These are phyloP conservation scores for Zalaria obscura DNA, from an alignment of 2,329 filamentous ascomycete species.

Conservation along the genomic window DNA sequence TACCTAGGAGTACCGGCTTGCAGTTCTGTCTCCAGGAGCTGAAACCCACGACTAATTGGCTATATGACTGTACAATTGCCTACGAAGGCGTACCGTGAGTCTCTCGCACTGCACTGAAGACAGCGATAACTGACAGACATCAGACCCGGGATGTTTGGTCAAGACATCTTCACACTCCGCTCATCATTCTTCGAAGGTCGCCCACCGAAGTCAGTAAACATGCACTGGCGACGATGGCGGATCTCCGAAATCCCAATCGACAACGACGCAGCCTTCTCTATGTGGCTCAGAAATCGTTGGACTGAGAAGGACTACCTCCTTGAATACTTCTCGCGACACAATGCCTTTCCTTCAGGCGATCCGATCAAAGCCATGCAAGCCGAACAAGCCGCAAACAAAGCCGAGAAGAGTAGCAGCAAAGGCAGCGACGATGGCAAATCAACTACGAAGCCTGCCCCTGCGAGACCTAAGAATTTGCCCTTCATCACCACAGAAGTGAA, in stretches of 20 bases:
- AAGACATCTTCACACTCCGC: constrained; percentile 69
- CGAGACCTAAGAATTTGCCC: constrained; percentile 18
- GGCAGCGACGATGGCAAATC: constrained; percentile 6
- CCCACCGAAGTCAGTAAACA: constrained; percentile 80
- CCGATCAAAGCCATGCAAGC: constrained; percentile 19
- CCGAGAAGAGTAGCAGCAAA: constrained; percentile 19
- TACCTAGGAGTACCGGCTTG: constrained; percentile 66
- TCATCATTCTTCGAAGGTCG: constrained; percentile 76
- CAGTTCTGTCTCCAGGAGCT: constrained; percentile 65
- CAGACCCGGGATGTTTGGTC: constrained; percentile 50
- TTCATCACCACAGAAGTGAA: constrained; percentile 35
- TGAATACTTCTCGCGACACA: constrained; percentile 58
- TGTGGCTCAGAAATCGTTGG: constrained; percentile 72
- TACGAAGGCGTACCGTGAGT: constrained; percentile 87
- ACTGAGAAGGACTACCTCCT: constrained; percentile 75
- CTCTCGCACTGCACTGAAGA: neutral
- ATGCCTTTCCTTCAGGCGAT: constrained; percentile 62
- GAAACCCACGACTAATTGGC: constrained; percentile 55
- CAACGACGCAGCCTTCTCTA: constrained; percentile 54
- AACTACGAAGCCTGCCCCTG: constrained; percentile 9
- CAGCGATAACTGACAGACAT: constrained; percentile 5
- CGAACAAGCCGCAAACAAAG: constrained; percentile 17
- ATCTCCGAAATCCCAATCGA: constrained; percentile 68
- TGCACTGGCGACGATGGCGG: constrained; percentile 79
- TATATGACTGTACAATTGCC: constrained; percentile 83